phyloP scores from a whole-genome alignment of 2,329 filamentous ascomycete species.

The Colletotrichum magnum region DNA sequence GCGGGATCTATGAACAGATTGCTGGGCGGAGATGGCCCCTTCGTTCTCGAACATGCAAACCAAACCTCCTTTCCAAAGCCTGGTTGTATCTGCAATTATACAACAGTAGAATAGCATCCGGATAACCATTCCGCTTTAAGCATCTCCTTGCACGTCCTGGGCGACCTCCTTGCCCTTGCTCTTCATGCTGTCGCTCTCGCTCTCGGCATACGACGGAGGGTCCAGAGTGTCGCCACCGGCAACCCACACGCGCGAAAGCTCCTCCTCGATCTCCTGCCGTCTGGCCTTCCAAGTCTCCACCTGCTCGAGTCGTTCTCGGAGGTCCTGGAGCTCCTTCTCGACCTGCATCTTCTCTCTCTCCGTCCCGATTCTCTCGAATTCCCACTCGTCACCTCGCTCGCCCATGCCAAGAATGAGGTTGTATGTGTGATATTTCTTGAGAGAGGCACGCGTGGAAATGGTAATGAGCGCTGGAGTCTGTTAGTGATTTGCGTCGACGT shows the following conservation, averaged over 20 bases:
- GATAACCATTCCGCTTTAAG: neutral
- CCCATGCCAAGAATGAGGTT: conserved; percentile 89
- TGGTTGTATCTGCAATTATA: conserved; percentile 23
- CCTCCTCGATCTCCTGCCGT: conserved; percentile 83
- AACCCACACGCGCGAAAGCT: conserved; percentile 78
- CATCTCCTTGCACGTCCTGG: conserved; percentile 33
- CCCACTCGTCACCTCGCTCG: conserved; percentile 87
- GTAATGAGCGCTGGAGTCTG: conserved; percentile 83
- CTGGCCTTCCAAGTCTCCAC: conserved; percentile 89
- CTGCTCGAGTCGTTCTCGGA: conserved; percentile 83
- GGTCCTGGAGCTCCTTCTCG: conserved; percentile 89
- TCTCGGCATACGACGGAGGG: conserved; percentile 61
- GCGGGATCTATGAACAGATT: conserved; percentile 34
- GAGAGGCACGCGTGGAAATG: conserved; percentile 91
- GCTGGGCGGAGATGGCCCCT: neutral
- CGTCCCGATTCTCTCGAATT: conserved; percentile 93
- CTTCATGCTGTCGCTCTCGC: conserved; percentile 38
- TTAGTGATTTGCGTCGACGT: conserved; percentile 36
- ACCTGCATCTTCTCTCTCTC: conserved; percentile 93
- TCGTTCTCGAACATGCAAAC: conserved; percentile 19
- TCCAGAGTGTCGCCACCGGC: conserved; percentile 64
- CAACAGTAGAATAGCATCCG: neutral
- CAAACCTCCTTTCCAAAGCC: conserved; percentile 1
- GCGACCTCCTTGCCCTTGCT: conserved; percentile 33
- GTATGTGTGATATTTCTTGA: conserved; percentile 96